Evolutionary conservation across 106 monocot species (phyloP), one percentile per base, ranked within the genome.

Genomic region (Chionographis japonica): DNA sequence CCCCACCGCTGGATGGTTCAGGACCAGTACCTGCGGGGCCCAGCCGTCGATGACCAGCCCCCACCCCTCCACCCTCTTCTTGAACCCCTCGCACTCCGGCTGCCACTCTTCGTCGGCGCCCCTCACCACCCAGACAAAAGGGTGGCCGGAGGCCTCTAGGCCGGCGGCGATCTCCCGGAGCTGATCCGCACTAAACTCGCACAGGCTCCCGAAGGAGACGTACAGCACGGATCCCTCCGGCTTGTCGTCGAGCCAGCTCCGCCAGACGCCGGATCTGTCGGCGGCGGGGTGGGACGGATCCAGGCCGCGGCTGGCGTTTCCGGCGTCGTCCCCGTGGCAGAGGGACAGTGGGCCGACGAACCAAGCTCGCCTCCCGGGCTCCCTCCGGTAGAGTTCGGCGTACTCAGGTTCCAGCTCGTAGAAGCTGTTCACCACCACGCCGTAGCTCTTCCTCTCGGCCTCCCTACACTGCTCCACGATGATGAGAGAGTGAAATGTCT

Each of bases 61-160:
- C 15, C 16, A 40, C 14, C 57, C 57, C 11, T 56, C 63, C 27
- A 55, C 42, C 27, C 27, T 27, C 27, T 27, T 27, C 27, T 27
- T 27, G 27, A 27, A 27, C 20, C 42, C 76, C 18, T 63, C 56
- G 0, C 63, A 49, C 35, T 57, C 0, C 60, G 18, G 9, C 54
- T 16, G 51, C 11, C 50, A 17, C 6, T 40, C 67, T 8, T 40
- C 72, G 8, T 13, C 4, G 15, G 36, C 46, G 4, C 10, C 50
- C 51, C 56, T 56, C 49, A 50, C 69, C 20, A 42, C 76, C 81
- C 75, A 76, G 3, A 81, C 8, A 60, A 71, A 81, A 11, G 71
- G 81, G 38, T 54, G 72, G 15, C 38, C 14, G 9, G 62, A 75
- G 1, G 61, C 60, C 46, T 67, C 76, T 3, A 81, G 67, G 12